Base-by-base conservation (phyloP, 768 basidiomycete genomes). In the Trametes villosa region DNA sequence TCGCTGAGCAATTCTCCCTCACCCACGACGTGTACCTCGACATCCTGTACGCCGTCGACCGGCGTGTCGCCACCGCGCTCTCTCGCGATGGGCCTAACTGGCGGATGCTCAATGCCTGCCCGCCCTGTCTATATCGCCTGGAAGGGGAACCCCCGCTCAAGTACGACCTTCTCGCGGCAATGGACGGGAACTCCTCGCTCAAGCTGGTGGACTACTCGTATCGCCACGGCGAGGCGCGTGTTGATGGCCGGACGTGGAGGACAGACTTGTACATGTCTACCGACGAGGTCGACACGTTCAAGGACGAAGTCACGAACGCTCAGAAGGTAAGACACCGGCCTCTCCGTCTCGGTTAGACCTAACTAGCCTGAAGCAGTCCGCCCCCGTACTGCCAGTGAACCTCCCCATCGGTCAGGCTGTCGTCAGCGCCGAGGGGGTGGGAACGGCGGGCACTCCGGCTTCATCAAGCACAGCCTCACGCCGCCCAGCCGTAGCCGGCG, bases 11-110 rank as follows among this genome's bases (percentile, higher is more conserved):
- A 52, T 70, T 76, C 33, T 62, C 68, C 2, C 63, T 68, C 15
- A 58, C 67, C 0, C 71, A 63, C 31, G 71, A 76, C 58, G 40
- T 67, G 2, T 75, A 72, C 20, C 63, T 73, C 9, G 65, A 68
- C 18, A 54, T 76, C 17, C 65, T 56, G 3, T 46, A 38, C 8
- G 38, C 34, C 6, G 64, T 71, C 5, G 61, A 71, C 6, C 7
- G 24, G 0, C 46, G 55, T 1, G 60, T 69, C 24, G 42, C 60
- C 15, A 20, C 47, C 6, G 59, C 53, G 0, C 64, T 75, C 8
- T 51, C 50, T 4, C 60, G 66, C 3, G 62, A 68, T n/a, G 2
- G n/a, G 2, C 53, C 62, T 1, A 42, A 68, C 24, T 71, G 68
- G 68, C 63, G 68, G 0, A 58, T 73, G 18, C 60, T 51, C 17